A percentile compares a stretch with the other conserved stretches of the same genome.
Evolutionary conservation across 2,329 filamentous ascomycete genomes (phyloP).

Genomic region (Uncinocarpus reesii): DNA sequence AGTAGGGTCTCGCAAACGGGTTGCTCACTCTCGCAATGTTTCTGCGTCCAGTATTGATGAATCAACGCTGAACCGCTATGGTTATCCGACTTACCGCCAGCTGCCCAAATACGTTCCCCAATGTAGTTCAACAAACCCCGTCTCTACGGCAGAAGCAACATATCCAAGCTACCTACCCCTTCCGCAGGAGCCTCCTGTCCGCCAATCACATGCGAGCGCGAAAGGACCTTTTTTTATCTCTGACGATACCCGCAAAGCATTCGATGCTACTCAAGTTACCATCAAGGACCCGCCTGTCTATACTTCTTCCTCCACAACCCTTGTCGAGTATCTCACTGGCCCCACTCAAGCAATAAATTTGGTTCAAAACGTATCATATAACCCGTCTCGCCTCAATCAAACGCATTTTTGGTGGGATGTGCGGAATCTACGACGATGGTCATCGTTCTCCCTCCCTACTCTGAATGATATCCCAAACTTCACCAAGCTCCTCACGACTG

Average conservation of each 20-base stretch:
- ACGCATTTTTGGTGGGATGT: conserved; percentile 96
- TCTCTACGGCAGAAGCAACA: conserved; percentile 33
- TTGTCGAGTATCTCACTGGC: conserved; percentile 66
- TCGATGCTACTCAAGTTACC: conserved; percentile 1
- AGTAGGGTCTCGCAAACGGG: conserved; percentile 31
- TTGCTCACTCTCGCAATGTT: conserved; percentile 46
- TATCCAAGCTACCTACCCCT: conserved; percentile 29
- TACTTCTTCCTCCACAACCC: conserved; percentile 46
- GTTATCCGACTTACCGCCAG: conserved; percentile 75
- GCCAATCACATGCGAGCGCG: conserved; percentile 30
- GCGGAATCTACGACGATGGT: conserved; percentile 76
- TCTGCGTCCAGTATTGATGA: conserved; percentile 61
- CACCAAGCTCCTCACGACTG: conserved; percentile 59
- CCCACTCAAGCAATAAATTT: conserved; percentile 73
- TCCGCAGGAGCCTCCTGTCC: conserved; percentile 30
- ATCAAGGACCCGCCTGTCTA: background rate
- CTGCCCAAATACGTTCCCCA: conserved; percentile 49
- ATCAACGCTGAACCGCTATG: conserved; percentile 56
- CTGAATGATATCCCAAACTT: conserved; percentile 65
- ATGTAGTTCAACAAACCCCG: conserved; percentile 31
- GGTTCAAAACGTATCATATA: conserved; percentile 65
- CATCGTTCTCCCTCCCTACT: conserved; percentile 61
- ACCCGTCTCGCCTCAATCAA: conserved; percentile 54
- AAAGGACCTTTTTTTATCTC: background rate
- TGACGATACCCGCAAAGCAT: background rate